Conservation (phyloP, 1,284 basidiomycete genomes). For the Leccinum pachyderme region DNA sequence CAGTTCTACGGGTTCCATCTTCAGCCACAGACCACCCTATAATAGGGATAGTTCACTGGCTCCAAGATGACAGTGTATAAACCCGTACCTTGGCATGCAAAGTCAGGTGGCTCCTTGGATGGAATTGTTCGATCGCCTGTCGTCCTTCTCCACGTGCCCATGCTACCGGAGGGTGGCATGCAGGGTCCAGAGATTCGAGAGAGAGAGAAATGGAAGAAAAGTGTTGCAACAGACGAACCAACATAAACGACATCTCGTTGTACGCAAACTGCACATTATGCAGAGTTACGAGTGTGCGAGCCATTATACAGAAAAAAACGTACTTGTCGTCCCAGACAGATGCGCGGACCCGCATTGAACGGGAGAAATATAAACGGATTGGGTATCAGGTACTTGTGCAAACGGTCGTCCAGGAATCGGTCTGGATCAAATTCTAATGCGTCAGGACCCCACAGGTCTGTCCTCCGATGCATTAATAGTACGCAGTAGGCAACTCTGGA, state of each 20-base stretch:
- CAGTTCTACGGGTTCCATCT: conserved; percentile 22
- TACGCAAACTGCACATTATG: conserved; percentile 53
- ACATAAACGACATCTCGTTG: conserved; percentile 66
- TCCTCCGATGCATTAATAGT: conserved; percentile 60
- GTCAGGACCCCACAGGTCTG: conserved; percentile 66
- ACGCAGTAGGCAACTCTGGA: conserved; percentile 50
- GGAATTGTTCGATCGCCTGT: conserved; percentile 48
- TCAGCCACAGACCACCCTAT: conserved; percentile 34
- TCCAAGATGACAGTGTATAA: too few relatives aligned
- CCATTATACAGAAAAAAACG: background rate
- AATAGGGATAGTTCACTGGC: background rate
- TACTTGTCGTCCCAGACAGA: conserved; percentile 44
- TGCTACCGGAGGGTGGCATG: conserved; percentile 41
- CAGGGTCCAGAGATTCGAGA: conserved; percentile 43
- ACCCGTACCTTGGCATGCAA: conserved; percentile 43
- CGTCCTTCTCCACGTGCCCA: conserved; percentile 44
- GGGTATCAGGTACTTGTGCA: conserved; percentile 29
- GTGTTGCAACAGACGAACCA: conserved; percentile 61
- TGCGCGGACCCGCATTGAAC: conserved; percentile 50
- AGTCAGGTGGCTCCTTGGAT: conserved; percentile 54
- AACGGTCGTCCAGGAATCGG: conserved; percentile 44
- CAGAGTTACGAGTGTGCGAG: background rate
- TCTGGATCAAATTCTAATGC: conserved; percentile 49
- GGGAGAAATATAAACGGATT: conserved; percentile 49
- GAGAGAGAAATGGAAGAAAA: conserved; percentile 50